Conservation (phyloP, 2,329 filamentous ascomycete species). For the Verruconis gallopava region DNA sequence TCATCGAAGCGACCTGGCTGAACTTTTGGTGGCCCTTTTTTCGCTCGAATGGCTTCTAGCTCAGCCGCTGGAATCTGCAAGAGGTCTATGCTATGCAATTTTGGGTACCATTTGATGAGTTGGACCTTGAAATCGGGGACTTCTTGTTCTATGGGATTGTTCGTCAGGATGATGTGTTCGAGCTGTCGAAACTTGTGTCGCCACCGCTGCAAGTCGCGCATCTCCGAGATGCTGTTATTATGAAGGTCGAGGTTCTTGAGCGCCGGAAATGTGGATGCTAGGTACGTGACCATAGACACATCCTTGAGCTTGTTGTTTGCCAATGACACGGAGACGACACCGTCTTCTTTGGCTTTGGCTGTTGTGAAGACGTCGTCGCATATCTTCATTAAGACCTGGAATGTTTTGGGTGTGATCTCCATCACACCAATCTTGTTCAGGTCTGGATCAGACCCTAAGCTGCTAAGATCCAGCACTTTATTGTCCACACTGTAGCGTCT, state of each 20-base stretch:
- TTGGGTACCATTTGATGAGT: constrained; percentile 71
- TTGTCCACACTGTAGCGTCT: constrained; percentile 57
- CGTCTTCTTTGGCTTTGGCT: constrained; percentile 57
- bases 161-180: constrained; percentile 66
- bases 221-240: constrained; percentile 60
- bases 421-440: constrained; percentile 59
- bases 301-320: constrained; percentile 67
- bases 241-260: constrained; percentile 83
- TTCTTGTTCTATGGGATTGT: constrained; percentile 53
- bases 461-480: constrained; percentile 76
- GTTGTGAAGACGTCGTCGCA: constrained; percentile 67
- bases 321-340: constrained; percentile 70
- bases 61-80: constrained; percentile 7
- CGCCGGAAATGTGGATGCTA: constrained; percentile 71
- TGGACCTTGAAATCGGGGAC: constrained; percentile 42
- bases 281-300: constrained; percentile 56
- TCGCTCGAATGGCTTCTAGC: neutral
- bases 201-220: constrained; percentile 61
- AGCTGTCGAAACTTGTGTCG: constrained; percentile 64
- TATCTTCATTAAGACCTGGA: constrained; percentile 80
- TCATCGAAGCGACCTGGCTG: constrained; percentile 48
- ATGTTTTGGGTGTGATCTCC: constrained; percentile 33
- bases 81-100: constrained; percentile 38
- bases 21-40: constrained; percentile 6
- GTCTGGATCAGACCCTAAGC: constrained; percentile 57